These are phyloP conservation scores for Dipodascopsis uninucleata DNA, from an alignment of 805 yeast genomes.

Conservation along the genomic window DNA sequence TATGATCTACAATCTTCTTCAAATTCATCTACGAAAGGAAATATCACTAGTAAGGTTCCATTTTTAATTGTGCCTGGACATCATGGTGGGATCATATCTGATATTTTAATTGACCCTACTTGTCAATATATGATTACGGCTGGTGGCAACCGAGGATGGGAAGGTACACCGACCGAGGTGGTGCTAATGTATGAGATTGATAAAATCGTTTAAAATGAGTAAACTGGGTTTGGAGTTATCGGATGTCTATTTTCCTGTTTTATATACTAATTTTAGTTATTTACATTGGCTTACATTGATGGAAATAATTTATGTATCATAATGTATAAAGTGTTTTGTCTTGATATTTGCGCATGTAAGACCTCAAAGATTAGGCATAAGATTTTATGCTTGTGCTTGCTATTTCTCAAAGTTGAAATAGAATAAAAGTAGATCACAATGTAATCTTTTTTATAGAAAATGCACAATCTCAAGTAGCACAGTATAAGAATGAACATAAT, in stretches of 20 bases:
- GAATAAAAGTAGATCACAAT: too few species aligned
- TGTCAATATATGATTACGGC: slow-evolving; percentile 85
- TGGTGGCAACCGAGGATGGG: slow-evolving; percentile 96
- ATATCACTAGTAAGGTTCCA: slow-evolving; percentile 46
- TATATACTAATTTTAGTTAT: not conserved
- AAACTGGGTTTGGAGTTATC: slow-evolving; percentile 1
- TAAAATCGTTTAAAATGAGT: slow-evolving; percentile 17
- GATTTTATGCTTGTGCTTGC: too few species aligned
- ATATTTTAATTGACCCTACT: slow-evolving; percentile 76
- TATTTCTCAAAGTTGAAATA: too few species aligned
- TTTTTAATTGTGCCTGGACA: slow-evolving; percentile 93
- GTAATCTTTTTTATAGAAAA: not conserved
- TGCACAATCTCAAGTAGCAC: not conserved
- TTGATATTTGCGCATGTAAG: too few species aligned
- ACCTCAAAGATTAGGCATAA: too few species aligned
- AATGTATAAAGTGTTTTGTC: too few species aligned
- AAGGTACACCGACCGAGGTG: slow-evolving; percentile 73
- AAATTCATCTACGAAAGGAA: slow-evolving; percentile 18
- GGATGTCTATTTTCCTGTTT: not conserved
- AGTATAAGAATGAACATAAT: not conserved
- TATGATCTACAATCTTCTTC: slow-evolving; percentile 59
- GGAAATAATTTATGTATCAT: too few species aligned
- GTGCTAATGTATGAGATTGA: slow-evolving; percentile 73
- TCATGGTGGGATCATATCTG: slow-evolving; percentile 85
- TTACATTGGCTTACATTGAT: not conserved